A percentile compares a stretch with the other conserved stretches of the same genome.
Conservation (phyloP, 176 grass and related monocot genomes). For the Carex parvula region DNA sequence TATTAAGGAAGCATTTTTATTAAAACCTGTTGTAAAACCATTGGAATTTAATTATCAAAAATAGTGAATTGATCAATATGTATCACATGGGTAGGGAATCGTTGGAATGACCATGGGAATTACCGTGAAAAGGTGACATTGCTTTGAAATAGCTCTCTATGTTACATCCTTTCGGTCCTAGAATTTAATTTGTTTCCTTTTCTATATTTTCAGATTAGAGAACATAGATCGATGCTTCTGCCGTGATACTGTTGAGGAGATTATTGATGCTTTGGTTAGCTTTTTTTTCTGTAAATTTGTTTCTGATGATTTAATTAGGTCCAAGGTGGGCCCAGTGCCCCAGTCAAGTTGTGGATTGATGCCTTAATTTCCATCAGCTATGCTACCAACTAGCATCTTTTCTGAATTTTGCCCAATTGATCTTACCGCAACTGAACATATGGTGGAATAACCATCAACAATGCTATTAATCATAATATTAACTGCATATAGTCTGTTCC, state of each 20-base stretch:
- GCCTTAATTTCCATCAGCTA: not conserved
- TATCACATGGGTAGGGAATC: not conserved
- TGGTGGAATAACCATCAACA: not conserved
- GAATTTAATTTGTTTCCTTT: constrained; percentile 31
- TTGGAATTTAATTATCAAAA: not conserved
- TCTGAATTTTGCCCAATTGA: not conserved
- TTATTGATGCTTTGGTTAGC: constrained; percentile 79
- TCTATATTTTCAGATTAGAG: constrained; percentile 47
- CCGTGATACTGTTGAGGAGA: constrained; percentile 81
- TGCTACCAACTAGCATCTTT: constrained; percentile 4
- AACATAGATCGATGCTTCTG: constrained; percentile 93
- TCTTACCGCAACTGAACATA: not conserved
- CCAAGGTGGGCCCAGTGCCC: not conserved
- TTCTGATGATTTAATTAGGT: not conserved
- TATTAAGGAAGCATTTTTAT: not conserved
- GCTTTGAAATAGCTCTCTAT: not conserved
- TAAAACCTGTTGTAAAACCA: not conserved
- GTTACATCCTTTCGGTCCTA: constrained; percentile 4
- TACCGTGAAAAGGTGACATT: not conserved
- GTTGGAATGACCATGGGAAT: not conserved
- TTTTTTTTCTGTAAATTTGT: constrained; percentile 11
- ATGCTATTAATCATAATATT: constrained; percentile 13
- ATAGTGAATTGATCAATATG: not conserved
- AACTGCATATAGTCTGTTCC: not conserved
- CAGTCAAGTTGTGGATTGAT: not conserved